Evolutionary conservation across 345 rosid species (phyloP), one percentile per base, ranked within the genome.

Genomic region (Euphorbia lathyris): DNA sequence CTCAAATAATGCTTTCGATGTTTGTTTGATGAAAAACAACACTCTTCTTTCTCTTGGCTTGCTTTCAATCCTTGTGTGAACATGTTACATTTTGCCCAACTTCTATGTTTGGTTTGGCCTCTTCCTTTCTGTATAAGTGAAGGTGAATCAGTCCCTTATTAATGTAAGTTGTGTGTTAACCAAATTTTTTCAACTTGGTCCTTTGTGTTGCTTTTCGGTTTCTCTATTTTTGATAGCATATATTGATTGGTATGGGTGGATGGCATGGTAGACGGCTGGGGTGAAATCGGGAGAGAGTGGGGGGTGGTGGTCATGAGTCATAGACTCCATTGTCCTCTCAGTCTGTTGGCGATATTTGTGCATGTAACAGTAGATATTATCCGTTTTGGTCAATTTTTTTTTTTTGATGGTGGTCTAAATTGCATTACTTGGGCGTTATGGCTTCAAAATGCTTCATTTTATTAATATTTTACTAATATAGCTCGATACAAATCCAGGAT

Each of bases 1-100:
- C 90, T 95, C 76, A 89, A 89, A 74, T 95, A 88, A 92, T 75
- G 67, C n/a, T 34, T 7, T 34, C 38, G 17, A 32, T 22, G 34
- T 65, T 58, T 53, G 57, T 53, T 17, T 68, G 20, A 26, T 47
- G 30, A 56, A 43, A 48, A 40, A 17, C 64, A 53, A 19, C 26
- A 9, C 38, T 30, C 40, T 27, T 34, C 38, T 67, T 38, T 12
- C 34, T 30, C 14, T 58, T 29, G 72, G 10, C 26, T 19, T 30
- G 58, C 66, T 66, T 9, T 22, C 30, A 5, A 10, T 60, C 66
- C 29, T 61, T 3, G 11, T 23, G 25, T 51, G 60, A 61, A 22
- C 63, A n/a, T 9, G 20, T 60, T 22, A 30, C 10, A 17, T 20
- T 34, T 56, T 61, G 79, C 75, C 71, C 22, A 57, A 66, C 59